Evolutionary conservation across 208 protist genomes (phyloP).

Genomic region (Trypanosoma grayi): DNA sequence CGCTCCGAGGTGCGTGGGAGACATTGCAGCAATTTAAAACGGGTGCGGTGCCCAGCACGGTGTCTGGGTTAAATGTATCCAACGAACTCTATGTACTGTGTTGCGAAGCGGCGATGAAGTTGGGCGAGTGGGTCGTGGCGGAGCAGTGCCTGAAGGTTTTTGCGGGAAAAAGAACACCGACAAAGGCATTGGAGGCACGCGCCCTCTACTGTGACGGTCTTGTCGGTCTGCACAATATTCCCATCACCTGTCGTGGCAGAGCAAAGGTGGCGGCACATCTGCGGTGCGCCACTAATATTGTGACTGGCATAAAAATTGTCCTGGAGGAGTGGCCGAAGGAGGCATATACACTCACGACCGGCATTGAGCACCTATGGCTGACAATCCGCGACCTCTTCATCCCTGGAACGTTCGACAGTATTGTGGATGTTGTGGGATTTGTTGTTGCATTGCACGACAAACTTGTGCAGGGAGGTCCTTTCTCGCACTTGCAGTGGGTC

Average conservation of each 20-base stretch:
- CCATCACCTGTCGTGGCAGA: slow-evolving; percentile 27
- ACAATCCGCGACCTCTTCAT: slow-evolving; percentile 46
- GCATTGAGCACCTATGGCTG: slow-evolving; percentile 65
- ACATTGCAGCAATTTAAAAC: slow-evolving; percentile 20
- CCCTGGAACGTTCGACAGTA: slow-evolving; percentile 33
- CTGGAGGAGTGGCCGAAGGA: slow-evolving; percentile 71
- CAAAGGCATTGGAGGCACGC: slow-evolving; percentile 47
- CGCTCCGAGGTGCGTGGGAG: slow-evolving; percentile 27
- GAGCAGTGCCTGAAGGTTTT: slow-evolving; percentile 37
- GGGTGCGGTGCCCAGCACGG: neutral
- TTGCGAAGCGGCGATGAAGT: slow-evolving; percentile 66
- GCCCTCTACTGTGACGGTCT: slow-evolving; percentile 62
- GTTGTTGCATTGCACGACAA: slow-evolving; percentile 64
- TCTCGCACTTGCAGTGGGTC: slow-evolving; percentile 73
- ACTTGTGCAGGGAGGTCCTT: slow-evolving; percentile 57
- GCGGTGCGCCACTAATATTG: slow-evolving; percentile 38
- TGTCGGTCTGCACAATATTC: slow-evolving; percentile 42
- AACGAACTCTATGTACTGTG: slow-evolving; percentile 70
- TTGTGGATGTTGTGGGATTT: slow-evolving; percentile 68
- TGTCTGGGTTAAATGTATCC: slow-evolving; percentile 9
- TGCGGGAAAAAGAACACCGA: slow-evolving; percentile 25
- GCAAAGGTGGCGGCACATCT: slow-evolving; percentile 46
- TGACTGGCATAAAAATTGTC: slow-evolving; percentile 61
- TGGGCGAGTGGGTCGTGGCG: slow-evolving; percentile 59
- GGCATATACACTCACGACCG: slow-evolving; percentile 34